These are phyloP conservation scores for Malus hybrid DNA, from an alignment of 331 rosid genomes.

Conservation along the genomic window DNA sequence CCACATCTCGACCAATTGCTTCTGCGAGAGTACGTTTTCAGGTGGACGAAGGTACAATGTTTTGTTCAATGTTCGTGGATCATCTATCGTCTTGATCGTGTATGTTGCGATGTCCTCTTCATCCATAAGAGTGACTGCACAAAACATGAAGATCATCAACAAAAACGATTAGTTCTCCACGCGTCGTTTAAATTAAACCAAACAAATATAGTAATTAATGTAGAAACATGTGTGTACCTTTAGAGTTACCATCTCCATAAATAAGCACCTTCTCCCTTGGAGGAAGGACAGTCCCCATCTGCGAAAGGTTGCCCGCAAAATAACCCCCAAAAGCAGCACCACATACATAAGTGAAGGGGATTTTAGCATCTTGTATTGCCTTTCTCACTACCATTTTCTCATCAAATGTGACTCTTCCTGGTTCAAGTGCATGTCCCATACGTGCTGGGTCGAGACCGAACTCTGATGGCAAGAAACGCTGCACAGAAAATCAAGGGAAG, in stretches of 20 bases:
- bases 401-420: constrained; percentile 64
- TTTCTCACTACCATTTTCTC: constrained; percentile 72
- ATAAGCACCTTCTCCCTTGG: constrained; percentile 43
- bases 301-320: constrained; percentile 59
- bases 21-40: constrained; percentile 53
- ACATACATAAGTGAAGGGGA: constrained; percentile 63
- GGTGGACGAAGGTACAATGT: constrained; percentile 71
- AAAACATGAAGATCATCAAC: not conserved
- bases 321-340: constrained; percentile 68
- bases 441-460: constrained; percentile 64
- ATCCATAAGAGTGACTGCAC: constrained; percentile 42
- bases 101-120: constrained; percentile 78
- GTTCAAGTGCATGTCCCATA: constrained; percentile 58
- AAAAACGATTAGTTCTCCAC: not conserved
- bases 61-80: constrained; percentile 64
- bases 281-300: constrained; percentile 48
- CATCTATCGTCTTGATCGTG: constrained; percentile 61
- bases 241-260: constrained; percentile 58
- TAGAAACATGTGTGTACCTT: constrained; percentile 26
- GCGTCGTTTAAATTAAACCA: not conserved
- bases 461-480: constrained; percentile 77
- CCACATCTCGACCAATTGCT: constrained; percentile 68
- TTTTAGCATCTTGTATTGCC: constrained; percentile 53
- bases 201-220: too few relatives aligned
- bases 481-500: not conserved